Conservation (phyloP, 768 basidiomycete species). For the Baorangia bicolor region DNA sequence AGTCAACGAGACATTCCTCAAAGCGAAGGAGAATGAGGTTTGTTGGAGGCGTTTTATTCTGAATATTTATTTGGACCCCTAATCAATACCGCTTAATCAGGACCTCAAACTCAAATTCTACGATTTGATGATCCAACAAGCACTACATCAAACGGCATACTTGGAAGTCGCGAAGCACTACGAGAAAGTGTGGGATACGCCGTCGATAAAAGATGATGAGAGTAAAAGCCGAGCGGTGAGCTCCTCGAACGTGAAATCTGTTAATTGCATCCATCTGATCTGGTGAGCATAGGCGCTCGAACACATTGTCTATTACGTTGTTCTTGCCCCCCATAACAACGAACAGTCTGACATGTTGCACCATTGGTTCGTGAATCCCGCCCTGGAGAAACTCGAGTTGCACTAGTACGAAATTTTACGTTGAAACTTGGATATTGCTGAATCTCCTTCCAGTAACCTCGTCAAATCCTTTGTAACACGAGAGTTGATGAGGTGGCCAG, state of each 20-base stretch:
- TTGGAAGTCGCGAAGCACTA: conserved; percentile 95
- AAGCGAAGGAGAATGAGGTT: conserved; percentile 86
- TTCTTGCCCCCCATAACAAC: conserved; percentile 92
- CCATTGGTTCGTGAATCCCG: conserved; percentile 77
- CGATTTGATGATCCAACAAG: conserved; percentile 94
- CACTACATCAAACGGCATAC: conserved; percentile 79
- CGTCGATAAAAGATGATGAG: conserved; percentile 85
- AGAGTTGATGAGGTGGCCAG: conserved; percentile 97
- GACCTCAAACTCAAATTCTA: conserved; percentile 96
- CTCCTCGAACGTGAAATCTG: background rate
- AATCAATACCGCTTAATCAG: conserved; percentile 40
- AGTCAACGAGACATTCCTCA: conserved; percentile 90
- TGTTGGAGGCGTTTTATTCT: conserved; percentile 16
- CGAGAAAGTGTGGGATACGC: conserved; percentile 96
- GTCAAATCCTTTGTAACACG: conserved; percentile 91
- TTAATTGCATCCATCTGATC: conserved; percentile 1
- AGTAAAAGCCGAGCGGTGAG: conserved; percentile 68
- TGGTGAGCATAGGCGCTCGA: conserved; percentile 69
- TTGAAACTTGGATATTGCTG: background rate
- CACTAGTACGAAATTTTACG: conserved; percentile 63
- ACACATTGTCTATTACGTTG: conserved; percentile 91
- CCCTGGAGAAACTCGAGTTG: conserved; percentile 74
- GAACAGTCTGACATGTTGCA: conserved; percentile 98
- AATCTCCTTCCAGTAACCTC: conserved; percentile 62
- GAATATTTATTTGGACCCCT: background rate